Base-by-base conservation (phyloP, 2,329 filamentous ascomycete species). In the Neonectria coccinea region DNA sequence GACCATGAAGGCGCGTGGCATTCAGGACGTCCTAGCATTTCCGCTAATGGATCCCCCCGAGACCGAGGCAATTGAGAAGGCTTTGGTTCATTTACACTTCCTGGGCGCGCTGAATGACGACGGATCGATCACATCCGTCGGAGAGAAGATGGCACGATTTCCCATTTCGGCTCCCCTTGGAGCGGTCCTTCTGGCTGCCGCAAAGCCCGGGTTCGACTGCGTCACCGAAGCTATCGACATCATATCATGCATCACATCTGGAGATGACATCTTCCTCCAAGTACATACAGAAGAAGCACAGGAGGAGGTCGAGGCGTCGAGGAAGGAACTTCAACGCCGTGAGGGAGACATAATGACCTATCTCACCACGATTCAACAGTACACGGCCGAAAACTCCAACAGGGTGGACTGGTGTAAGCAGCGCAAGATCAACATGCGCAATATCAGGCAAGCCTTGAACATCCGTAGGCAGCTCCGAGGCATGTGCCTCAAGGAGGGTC, bases 1-100 rank as follows among this genome's bases (percentile, higher is more conserved):
- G 10, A 97, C 92, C 0, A 97, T 99, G 91, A 97, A 97, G 78
- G 94, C 95, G 0, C 88, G 94, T 58, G 94, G 94, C 0, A 90
- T 98, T 12, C 85, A 92, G 27, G 91, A 98, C 74, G 87, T 97
- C 2, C 82, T 94, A 20, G 83, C 85, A 0, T 99, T 99, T 67
- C 93, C 95, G 0, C 88, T 97, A 52, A 89, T 98, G 76, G 94
- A 97, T 59, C 86, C 87, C 0, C 96, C 96, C 0, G 89, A 92
- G 9, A 80, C 89, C 3, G 91, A 97, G 67, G 86, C 92, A 0
- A 87, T 97, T 54, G 89, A 95, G 71, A 93, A 93, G 70, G 94
- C 94, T 0, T 82, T 97, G 1, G 79, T 96, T 6, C 92, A 96
- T 58, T 85, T 99, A 0, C 88, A 93, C 57, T 87, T 91, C 39